phyloP scores from a whole-genome alignment of 2,329 filamentous ascomycete genomes.

The Lecanicillium sp. region DNA sequence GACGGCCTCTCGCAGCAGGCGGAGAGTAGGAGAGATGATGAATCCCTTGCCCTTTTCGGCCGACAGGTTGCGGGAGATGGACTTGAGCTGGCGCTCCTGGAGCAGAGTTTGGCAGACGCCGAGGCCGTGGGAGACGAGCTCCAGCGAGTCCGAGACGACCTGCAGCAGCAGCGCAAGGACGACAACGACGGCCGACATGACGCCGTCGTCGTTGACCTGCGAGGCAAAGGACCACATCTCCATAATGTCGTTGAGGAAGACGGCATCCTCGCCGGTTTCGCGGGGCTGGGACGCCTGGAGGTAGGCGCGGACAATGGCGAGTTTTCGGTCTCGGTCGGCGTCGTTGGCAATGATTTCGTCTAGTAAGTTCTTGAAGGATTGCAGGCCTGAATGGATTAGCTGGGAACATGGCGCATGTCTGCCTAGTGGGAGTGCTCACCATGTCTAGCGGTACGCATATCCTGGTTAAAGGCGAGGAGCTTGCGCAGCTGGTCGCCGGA shows the following conservation, averaged over 20 bases:
- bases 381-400: constrained; percentile 41
- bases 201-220: constrained; percentile 69
- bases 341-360: constrained; percentile 53
- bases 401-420: not conserved
- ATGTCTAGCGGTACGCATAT: constrained; percentile 58
- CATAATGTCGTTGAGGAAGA: constrained; percentile 71
- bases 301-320: constrained; percentile 60
- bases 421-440: constrained; percentile 31
- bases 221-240: constrained; percentile 82
- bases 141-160: constrained; percentile 64
- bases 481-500: constrained; percentile 60
- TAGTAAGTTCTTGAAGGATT: constrained; percentile 64
- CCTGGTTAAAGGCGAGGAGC: constrained; percentile 64
- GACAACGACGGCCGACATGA: constrained; percentile 74
- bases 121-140: constrained; percentile 67
- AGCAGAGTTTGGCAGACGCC: constrained; percentile 76
- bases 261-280: constrained; percentile 36
- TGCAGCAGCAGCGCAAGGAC: constrained; percentile 76
- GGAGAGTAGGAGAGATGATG: constrained; percentile 79
- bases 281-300: constrained; percentile 49
- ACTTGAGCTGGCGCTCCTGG: constrained; percentile 71
- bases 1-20: constrained; percentile 78
- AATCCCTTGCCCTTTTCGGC: constrained; percentile 78
- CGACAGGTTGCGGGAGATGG: constrained; percentile 71
- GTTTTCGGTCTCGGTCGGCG: constrained; percentile 31